Conservation (phyloP, 768 basidiomycete genomes). For the Boletales sp. region DNA sequence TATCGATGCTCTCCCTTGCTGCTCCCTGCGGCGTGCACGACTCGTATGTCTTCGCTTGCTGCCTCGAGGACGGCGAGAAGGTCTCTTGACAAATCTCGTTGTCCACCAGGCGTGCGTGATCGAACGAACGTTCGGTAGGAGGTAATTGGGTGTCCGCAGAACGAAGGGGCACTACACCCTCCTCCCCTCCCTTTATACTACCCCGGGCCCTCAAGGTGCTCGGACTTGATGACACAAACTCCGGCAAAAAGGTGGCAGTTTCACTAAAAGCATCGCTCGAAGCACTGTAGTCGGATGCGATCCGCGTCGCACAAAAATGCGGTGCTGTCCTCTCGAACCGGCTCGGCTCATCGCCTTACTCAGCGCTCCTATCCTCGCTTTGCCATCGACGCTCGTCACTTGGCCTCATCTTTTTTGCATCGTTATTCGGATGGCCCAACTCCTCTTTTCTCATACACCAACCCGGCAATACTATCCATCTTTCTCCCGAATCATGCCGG, state of each 20-base stretch:
- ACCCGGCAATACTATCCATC: neutral
- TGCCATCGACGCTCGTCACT: slow-evolving; percentile 16
- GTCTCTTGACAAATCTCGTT: slow-evolving; percentile 14
- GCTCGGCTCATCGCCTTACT: slow-evolving; percentile 14
- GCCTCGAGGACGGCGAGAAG: slow-evolving; percentile 33
- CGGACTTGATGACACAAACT: slow-evolving; percentile 11
- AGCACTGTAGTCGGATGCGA: slow-evolving; percentile 8
- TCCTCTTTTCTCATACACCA: too few relatives aligned
- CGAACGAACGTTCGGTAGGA: slow-evolving; percentile 9
- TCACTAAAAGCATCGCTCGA: slow-evolving; percentile 9
- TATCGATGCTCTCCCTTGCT: neutral
- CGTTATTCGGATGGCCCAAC: too few relatives aligned
- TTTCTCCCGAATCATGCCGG: too few relatives aligned
- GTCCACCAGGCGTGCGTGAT: slow-evolving; percentile 14
- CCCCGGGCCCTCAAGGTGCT: too few relatives aligned
- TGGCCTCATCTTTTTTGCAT: neutral
- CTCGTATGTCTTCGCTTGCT: slow-evolving; percentile 26
- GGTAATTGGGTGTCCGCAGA: neutral
- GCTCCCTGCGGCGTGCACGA: slow-evolving; percentile 10
- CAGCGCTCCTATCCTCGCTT: too few relatives aligned
- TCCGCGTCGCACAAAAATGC: slow-evolving; percentile 13
- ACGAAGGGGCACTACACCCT: slow-evolving; percentile 1
- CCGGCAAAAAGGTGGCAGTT: slow-evolving; percentile 9
- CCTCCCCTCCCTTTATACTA: slow-evolving; percentile 20
- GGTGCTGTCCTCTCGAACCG: slow-evolving; percentile 10